Evolutionary conservation across 1,284 basidiomycete genomes (phyloP).

Genomic region (Entoloma clypeatum): DNA sequence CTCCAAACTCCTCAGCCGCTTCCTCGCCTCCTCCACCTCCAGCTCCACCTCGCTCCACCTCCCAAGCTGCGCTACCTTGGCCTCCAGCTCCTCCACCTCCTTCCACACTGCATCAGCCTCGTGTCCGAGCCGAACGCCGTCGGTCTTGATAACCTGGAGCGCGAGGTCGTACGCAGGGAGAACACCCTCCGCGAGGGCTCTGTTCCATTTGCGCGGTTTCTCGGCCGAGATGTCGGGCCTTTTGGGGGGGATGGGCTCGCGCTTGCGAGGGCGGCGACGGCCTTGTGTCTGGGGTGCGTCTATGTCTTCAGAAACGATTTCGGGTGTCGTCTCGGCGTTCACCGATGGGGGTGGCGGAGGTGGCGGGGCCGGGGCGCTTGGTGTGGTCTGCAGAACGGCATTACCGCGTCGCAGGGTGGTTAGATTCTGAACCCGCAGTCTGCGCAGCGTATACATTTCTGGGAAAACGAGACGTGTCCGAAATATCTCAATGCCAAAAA

Average conservation of each 20-base stretch:
- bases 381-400: conserved; percentile 18
- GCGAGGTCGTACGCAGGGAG: conserved; percentile 85
- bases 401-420: conserved; percentile 17
- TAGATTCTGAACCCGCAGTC: conserved; percentile 16
- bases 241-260: conserved; percentile 20
- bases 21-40: conserved; percentile 36
- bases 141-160: conserved; percentile 57
- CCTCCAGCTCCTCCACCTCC: conserved; percentile 22
- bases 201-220: conserved; percentile 58
- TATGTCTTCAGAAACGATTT: no score
- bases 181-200: conserved; percentile 63
- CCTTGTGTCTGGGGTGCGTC: no score
- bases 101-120: conserved; percentile 31
- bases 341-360: conserved; percentile 1
- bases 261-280: conserved; percentile 21
- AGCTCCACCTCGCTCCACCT: conserved; percentile 34
- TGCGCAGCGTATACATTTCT: conserved; percentile 29
- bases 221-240: conserved; percentile 49
- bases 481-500: neutral
- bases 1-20: conserved; percentile 48
- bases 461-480: neutral
- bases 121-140: conserved; percentile 40
- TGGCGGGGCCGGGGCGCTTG: conserved; percentile 12
- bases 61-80: conserved; percentile 24
- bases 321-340: neutral